phyloP scores from a whole-genome alignment of 1,284 basidiomycete genomes.

The Singerocomus inundabilis region DNA sequence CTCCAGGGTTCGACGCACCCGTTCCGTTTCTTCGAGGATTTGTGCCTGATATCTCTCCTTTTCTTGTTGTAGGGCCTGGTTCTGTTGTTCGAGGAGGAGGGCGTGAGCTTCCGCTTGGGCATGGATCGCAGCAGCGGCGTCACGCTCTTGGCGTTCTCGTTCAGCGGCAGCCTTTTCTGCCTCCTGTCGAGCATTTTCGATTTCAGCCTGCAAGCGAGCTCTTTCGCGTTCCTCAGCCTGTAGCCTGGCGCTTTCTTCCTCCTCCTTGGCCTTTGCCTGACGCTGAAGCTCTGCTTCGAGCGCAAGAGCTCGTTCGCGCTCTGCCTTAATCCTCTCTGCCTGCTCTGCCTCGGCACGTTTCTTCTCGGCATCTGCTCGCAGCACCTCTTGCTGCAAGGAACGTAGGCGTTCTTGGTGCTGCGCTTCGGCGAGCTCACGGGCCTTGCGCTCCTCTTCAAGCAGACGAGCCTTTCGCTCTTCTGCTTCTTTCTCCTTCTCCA shows the following conservation, averaged over 20 bases:
- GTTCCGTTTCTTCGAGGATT: slow-evolving; percentile 30
- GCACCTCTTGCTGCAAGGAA: slow-evolving; percentile 29
- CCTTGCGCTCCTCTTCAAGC: slow-evolving; percentile 33
- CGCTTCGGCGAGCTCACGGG: slow-evolving; percentile 28
- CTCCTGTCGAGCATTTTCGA: slow-evolving; percentile 28
- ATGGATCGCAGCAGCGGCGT: slow-evolving; percentile 23
- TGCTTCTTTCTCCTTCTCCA: slow-evolving; percentile 23
- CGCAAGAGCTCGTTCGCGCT: slow-evolving; percentile 33
- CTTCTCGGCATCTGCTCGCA: slow-evolving; percentile 25
- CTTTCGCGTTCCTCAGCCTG: slow-evolving; percentile 27
- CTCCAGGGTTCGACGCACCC: slow-evolving; percentile 26
- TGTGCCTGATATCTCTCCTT: slow-evolving; percentile 28
- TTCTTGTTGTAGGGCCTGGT: slow-evolving; percentile 21
- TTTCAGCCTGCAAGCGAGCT: slow-evolving; percentile 29
- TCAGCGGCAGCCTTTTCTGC: slow-evolving; percentile 26
- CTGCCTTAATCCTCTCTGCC: slow-evolving; percentile 25
- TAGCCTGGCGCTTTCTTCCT: slow-evolving; percentile 28
- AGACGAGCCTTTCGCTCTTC: slow-evolving; percentile 27
- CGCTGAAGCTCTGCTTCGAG: slow-evolving; percentile 31
- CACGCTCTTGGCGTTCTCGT: slow-evolving; percentile 28
- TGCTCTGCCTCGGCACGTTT: slow-evolving; percentile 26
- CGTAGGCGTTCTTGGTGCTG: slow-evolving; percentile 33
- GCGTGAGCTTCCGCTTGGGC: slow-evolving; percentile 32
- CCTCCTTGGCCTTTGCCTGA: slow-evolving; percentile 24
- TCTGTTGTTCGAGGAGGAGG: slow-evolving; percentile 25